A percentile compares a stretch with the other conserved stretches of the same genome.
Evolutionary conservation across 805 yeast genomes (phyloP).

Genomic region (Wickerhamiella parazyma): DNA sequence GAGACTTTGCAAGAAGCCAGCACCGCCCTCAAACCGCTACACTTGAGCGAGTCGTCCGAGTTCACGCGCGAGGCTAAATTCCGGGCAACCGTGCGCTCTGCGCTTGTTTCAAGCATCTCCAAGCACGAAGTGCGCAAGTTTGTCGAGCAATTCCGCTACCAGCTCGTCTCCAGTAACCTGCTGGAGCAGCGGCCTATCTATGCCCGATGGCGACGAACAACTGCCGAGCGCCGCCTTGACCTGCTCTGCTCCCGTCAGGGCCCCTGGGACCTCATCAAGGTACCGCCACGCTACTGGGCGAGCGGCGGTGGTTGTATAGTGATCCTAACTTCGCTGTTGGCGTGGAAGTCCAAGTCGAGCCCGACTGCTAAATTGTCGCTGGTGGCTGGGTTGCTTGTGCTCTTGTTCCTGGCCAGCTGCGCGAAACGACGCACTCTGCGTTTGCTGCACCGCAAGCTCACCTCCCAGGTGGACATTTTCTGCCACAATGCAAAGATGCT

Average conservation of each 20-base stretch:
- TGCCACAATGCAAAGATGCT: slow-evolving; percentile 18
- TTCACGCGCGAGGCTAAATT: slow-evolving; percentile 17
- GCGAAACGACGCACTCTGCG: slow-evolving; percentile 24
- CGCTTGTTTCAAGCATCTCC: slow-evolving; percentile 19
- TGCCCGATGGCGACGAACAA: slow-evolving; percentile 15
- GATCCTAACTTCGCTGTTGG: slow-evolving; percentile 24
- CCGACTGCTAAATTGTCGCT: slow-evolving; percentile 12
- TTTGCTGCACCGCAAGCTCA: slow-evolving; percentile 21
- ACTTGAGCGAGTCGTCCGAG: slow-evolving; percentile 7
- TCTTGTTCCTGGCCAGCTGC: slow-evolving; percentile 23
- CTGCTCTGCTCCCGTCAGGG: slow-evolving; percentile 14
- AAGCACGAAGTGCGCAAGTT: slow-evolving; percentile 26
- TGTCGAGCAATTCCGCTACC: slow-evolving; percentile 39
- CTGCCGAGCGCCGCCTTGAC: slow-evolving; percentile 13
- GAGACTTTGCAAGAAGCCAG: background rate
- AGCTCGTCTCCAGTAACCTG: slow-evolving; percentile 36
- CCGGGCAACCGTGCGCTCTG: slow-evolving; percentile 16
- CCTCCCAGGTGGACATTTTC: slow-evolving; percentile 19
- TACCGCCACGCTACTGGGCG: slow-evolving; percentile 18
- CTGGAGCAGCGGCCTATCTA: slow-evolving; percentile 30
- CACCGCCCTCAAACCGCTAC: slow-evolving; percentile 11
- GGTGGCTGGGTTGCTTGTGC: slow-evolving; percentile 20
- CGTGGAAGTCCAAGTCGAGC: slow-evolving; percentile 3
- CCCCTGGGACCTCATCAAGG: slow-evolving; percentile 13
- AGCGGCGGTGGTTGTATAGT: slow-evolving; percentile 28